phyloP scores from a whole-genome alignment of 164 flowering plant genomes.

The Chimonanthus praecox region DNA sequence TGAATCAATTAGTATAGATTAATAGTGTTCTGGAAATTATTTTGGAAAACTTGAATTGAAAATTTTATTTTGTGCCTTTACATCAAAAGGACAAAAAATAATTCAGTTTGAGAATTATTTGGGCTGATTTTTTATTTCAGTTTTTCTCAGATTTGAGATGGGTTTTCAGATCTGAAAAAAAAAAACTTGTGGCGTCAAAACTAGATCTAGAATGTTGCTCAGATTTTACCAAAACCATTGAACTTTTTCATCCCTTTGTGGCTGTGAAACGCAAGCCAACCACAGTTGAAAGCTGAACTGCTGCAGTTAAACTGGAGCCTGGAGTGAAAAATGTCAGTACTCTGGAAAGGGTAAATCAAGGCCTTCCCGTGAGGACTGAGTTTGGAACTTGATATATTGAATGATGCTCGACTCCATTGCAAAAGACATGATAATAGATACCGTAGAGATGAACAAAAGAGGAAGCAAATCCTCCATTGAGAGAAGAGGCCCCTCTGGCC shows the following conservation, averaged over 20 bases:
- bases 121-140: too few relatives aligned
- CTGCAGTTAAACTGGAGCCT: not conserved
- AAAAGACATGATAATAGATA: not conserved
- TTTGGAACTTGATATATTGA: not conserved
- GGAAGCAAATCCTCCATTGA: not conserved
- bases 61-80: too few relatives aligned
- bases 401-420: not conserved
- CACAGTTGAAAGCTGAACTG: not conserved
- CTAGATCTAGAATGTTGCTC: not conserved
- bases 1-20: too few relatives aligned
- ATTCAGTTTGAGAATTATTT: too few relatives aligned
- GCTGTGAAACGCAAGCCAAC: not conserved
- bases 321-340: not conserved
- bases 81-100: too few relatives aligned
- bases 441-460: not conserved
- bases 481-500: not conserved
- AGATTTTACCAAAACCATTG: not conserved
- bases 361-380: not conserved
- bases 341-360: not conserved
- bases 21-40: too few relatives aligned
- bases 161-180: too few relatives aligned
- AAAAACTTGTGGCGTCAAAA: too few relatives aligned
- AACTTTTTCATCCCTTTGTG: not conserved
- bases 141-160: too few relatives aligned
- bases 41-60: too few relatives aligned